Base-by-base conservation (phyloP, 108 stramenopile species). In the Seminavis robusta region DNA sequence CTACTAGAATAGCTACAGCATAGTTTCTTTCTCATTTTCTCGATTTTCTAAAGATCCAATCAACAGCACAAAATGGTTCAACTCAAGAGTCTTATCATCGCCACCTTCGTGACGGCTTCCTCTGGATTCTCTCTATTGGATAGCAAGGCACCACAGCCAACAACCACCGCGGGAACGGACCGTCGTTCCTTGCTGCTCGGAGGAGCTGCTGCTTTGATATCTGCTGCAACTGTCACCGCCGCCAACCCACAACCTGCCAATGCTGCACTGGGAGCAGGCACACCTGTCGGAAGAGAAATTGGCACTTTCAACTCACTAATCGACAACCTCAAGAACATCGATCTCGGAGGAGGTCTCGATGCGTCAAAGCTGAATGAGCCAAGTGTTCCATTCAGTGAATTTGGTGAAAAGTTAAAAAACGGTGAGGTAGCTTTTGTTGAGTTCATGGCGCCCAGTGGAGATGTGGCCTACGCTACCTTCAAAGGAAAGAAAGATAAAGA, bases 391-490 rank as follows among this genome's bases (percentile, higher is more conserved):
- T 76, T 71, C 43, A 40, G 57, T 15, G 75, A 76, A 29, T 76
- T 76, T 40, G 37, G 71, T 23, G 56, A 65, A 13, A 67, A 46
- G 38, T 43, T 76, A 38, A 63, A 65, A 30, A 42, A 58, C 1
- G 71, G 67, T 32, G 57, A 76, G 49, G 75, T 76, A n/a, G 32
- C 63, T 13, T 71, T 52, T 47, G 75, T 76, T 25, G 66, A 72
- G 39, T 76, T 76, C 51, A 29, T 72, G 21, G 75, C 75, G 1
- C 75, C 75, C 61, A 67, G 67, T 56, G 75, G 75, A 11, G 59
- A 72, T 34, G 65, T 31, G 19, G 75, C 75, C 7, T 76, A 76
- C 28, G 75, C 39, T 8, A 72, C 75, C 11, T 48, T 76, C 41
- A 76, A 76, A 63, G 23, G 38, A 3, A 59, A 32, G 9, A 37